Percentiles rank a stretch among this genome's conserved stretches.
Conservation (phyloP, 1,139 yeast species). For the Scheffersomyces titani region DNA sequence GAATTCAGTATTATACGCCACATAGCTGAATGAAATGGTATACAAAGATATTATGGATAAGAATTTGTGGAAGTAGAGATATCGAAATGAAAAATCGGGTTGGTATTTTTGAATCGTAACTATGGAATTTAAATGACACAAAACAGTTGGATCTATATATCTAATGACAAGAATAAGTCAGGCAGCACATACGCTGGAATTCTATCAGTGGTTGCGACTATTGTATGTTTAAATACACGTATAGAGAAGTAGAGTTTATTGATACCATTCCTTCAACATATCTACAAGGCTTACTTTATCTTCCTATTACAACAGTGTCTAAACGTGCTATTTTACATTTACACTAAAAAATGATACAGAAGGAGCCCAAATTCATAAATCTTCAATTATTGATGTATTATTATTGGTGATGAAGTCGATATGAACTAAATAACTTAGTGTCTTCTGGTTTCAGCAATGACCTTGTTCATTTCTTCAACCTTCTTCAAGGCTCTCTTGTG, state of each 20-base stretch:
- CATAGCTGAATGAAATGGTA: background rate
- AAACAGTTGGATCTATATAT: background rate
- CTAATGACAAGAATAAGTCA: no score
- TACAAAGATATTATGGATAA: background rate
- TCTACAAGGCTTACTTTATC: background rate
- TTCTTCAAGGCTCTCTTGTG: slow-evolving; percentile 99
- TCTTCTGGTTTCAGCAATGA: slow-evolving; percentile 98
- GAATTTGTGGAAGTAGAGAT: background rate
- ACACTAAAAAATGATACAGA: background rate
- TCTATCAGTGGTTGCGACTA: no score
- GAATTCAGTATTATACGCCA: background rate
- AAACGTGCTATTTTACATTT: background rate
- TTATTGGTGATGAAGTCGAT: background rate
- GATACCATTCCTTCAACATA: background rate
- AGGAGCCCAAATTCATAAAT: background rate
- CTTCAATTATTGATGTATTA: background rate
- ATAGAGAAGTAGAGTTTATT: background rate
- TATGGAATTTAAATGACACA: background rate
- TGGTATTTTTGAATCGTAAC: background rate
- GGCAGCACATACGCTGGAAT: no score
- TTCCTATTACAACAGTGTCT: background rate
- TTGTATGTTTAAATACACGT: no score
- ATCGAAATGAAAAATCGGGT: background rate
- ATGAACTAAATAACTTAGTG: slow-evolving; percentile 31
- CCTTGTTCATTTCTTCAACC: slow-evolving; percentile 97